phyloP scores from a whole-genome alignment of 2,329 filamentous ascomycete genomes.

The Stachybotrys chlorohalonatus region DNA sequence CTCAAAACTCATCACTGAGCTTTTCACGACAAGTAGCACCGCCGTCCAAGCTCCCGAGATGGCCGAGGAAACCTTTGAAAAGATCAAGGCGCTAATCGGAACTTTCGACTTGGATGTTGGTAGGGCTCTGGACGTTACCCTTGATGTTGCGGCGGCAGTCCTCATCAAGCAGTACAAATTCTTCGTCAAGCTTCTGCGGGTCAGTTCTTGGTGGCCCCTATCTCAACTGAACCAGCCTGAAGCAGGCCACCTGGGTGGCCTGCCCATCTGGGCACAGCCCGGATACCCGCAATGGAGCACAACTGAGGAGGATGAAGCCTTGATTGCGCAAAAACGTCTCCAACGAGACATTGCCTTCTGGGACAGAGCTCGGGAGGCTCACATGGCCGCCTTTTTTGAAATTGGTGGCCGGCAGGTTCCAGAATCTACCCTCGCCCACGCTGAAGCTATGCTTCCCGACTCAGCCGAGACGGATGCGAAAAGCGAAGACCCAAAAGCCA shows the following conservation, averaged over 20 bases:
- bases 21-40: conserved; percentile 78
- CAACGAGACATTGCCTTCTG: conserved; percentile 71
- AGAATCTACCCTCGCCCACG: conserved; percentile 43
- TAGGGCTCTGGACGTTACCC: conserved; percentile 82
- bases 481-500: conserved; percentile 37
- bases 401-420: conserved; percentile 65
- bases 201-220: conserved; percentile 95
- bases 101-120: conserved; percentile 97
- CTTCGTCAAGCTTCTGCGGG: conserved; percentile 84
- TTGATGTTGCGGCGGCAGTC: conserved; percentile 90
- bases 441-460: conserved; percentile 2
- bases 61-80: conserved; percentile 79
- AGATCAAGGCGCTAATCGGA: conserved; percentile 88
- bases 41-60: conserved; percentile 65
- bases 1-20: conserved; percentile 89
- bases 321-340: conserved; percentile 46
- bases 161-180: conserved; percentile 90
- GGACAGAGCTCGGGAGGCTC: conserved; percentile 64
- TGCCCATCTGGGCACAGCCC: conserved; percentile 83
- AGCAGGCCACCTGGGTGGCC: conserved; percentile 46
- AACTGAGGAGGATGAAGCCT: conserved; percentile 59
- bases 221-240: conserved; percentile 35
- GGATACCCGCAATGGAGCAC: conserved; percentile 53
- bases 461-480: conserved; percentile 24
- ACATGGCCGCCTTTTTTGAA: conserved; percentile 82